These are phyloP conservation scores for Avena insularis DNA, from an alignment of 176 grass and related monocot species.

Conservation along the genomic window DNA sequence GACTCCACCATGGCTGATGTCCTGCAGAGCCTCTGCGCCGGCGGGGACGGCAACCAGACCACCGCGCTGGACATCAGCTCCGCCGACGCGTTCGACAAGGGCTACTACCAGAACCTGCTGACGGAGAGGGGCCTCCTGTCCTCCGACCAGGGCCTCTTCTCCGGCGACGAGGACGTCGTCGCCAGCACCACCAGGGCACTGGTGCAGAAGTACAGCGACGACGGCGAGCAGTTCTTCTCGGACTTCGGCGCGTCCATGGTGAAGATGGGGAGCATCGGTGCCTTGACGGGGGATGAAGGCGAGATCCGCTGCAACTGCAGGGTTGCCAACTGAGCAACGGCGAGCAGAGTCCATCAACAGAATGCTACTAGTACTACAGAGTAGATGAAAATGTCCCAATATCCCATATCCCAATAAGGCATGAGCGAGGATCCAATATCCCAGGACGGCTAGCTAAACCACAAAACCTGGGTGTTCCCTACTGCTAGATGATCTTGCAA, in stretches of 20 bases:
- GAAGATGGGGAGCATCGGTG: conserved; percentile 79
- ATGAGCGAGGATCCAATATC: not conserved
- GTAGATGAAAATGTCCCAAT: not conserved
- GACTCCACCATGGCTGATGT: conserved; percentile 57
- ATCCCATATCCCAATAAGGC: not conserved
- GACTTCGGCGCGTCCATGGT: conserved; percentile 77
- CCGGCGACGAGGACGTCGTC: conserved; percentile 58
- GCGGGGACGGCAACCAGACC: conserved; percentile 72
- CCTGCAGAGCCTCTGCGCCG: conserved; percentile 60
- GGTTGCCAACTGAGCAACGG: conserved; percentile 49
- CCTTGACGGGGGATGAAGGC: conserved; percentile 57
- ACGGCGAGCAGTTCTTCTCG: conserved; percentile 43
- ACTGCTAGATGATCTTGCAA: not conserved
- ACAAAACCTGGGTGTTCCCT: too few species aligned
- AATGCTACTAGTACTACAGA: not conserved
- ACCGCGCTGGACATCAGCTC: conserved; percentile 64
- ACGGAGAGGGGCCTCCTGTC: conserved; percentile 66
- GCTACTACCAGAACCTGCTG: conserved; percentile 75
- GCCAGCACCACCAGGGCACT: conserved; percentile 58
- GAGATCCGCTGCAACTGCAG: conserved; percentile 71
- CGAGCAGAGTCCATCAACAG: not conserved
- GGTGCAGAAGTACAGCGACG: conserved; percentile 63
- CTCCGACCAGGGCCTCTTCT: conserved; percentile 93
- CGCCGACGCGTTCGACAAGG: conserved; percentile 69
- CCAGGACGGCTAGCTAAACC: not conserved